phyloP scores from a whole-genome alignment of 768 basidiomycete genomes.

The Pisolithus tinctorius region DNA sequence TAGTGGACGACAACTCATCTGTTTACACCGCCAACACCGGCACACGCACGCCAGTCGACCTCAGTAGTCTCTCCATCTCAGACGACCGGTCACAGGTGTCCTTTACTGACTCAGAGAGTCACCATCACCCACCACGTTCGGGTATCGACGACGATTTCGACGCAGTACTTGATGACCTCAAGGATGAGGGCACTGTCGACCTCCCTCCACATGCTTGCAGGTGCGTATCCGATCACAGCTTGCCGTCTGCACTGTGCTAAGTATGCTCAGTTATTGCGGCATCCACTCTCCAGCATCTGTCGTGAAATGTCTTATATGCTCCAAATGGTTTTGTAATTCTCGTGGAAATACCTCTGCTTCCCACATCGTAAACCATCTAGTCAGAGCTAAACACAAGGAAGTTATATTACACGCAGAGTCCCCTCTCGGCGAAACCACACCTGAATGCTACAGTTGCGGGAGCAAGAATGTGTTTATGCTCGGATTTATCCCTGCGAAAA shows the following conservation, averaged over 20 bases:
- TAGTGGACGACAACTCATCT: slow-evolving; percentile 76
- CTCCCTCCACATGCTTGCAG: slow-evolving; percentile 94
- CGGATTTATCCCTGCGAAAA: slow-evolving; percentile 98
- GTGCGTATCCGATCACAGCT: slow-evolving; percentile 35
- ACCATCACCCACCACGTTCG: slow-evolving; percentile 24
- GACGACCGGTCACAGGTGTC: slow-evolving; percentile 48
- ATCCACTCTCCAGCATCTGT: slow-evolving; percentile 97
- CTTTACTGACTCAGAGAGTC: slow-evolving; percentile 33
- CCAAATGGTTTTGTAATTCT: slow-evolving; percentile 99
- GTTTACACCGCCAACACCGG: slow-evolving; percentile 71
- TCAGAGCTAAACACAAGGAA: slow-evolving; percentile 98
- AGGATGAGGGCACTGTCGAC: slow-evolving; percentile 73
- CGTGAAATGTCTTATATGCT: slow-evolving; percentile 88
- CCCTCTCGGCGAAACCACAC: slow-evolving; percentile 93
- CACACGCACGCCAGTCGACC: slow-evolving; percentile 51
- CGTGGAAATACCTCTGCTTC: slow-evolving; percentile 97
- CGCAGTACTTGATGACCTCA: slow-evolving; percentile 82
- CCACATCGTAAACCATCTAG: slow-evolving; percentile 98
- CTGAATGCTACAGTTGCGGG: slow-evolving; percentile 98
- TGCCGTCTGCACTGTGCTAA: slow-evolving; percentile 4
- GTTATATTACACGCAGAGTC: slow-evolving; percentile 94
- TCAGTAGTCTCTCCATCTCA: slow-evolving; percentile 60
- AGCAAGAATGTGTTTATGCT: slow-evolving; percentile 99
- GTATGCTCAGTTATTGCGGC: slow-evolving; percentile 77
- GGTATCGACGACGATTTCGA: slow-evolving; percentile 81